Evolutionary conservation across 768 basidiomycete genomes (phyloP).

Genomic region (Amanita rubescens): DNA sequence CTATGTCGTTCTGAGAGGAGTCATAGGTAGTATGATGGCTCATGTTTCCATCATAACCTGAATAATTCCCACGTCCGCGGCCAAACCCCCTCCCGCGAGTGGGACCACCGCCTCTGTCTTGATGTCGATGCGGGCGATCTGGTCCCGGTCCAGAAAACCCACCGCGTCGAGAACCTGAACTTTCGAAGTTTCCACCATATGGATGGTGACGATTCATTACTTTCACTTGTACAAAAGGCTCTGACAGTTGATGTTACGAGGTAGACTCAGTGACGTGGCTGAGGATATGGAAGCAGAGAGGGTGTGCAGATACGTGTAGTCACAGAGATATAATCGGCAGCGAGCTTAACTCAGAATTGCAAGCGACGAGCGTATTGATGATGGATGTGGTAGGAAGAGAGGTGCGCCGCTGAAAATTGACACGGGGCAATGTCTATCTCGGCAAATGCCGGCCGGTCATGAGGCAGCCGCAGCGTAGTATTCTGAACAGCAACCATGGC

Average conservation of each 20-base stretch:
- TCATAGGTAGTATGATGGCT: conserved; percentile 51
- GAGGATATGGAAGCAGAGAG: conserved; percentile 9
- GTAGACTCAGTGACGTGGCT: conserved; percentile 30
- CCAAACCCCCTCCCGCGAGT: conserved; percentile 38
- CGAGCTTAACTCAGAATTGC: conserved; percentile 10
- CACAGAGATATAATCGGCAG: conserved; percentile 4
- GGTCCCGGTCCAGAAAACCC: conserved; percentile 62
- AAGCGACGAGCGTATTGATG: conserved; percentile 10
- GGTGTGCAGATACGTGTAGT: conserved; percentile 8
- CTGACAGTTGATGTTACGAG: conserved; percentile 11
- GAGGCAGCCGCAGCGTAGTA: conserved; percentile 15
- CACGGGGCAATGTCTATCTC: conserved; percentile 14
- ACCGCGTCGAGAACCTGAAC: conserved; percentile 43
- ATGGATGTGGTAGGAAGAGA: conserved; percentile 10
- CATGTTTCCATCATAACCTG: conserved; percentile 48
- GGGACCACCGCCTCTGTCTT: conserved; percentile 48
- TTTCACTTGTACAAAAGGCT: conserved; percentile 19
- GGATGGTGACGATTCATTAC: conserved; percentile 89
- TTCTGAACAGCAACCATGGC: conserved; percentile 56
- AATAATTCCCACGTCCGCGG: conserved; percentile 33
- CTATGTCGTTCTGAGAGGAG: conserved; percentile 51
- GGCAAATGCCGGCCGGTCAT: conserved; percentile 23
- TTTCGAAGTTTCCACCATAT: conserved; percentile 64
- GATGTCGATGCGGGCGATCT: conserved; percentile 61
- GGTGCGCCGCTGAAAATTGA: conserved; percentile 10